Percentiles rank a stretch among this genome's conserved stretches.
Conservation (phyloP, 1,139 yeast genomes). For the Yamadazyma atmosphaerica region DNA sequence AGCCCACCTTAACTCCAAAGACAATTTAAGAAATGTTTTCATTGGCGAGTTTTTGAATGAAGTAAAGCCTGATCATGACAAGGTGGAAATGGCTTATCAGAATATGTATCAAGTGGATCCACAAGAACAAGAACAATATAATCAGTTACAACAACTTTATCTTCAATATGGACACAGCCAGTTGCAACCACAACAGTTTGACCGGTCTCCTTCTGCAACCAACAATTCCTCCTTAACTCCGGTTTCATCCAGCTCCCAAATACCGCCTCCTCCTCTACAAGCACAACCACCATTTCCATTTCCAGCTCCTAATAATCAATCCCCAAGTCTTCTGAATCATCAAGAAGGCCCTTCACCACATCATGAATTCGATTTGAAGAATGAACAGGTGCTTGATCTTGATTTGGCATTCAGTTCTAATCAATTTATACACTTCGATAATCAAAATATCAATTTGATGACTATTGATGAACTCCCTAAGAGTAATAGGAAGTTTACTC, state of each 20-base stretch:
- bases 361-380: neutral
- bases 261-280: conserved; percentile 1
- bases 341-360: too few relatives aligned
- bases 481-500: neutral
- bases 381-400: conserved; percentile 12
- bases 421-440: conserved; percentile 13
- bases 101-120: conserved; percentile 1
- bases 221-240: neutral
- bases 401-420: conserved; percentile 11
- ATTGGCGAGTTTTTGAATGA: conserved; percentile 11
- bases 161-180: conserved; percentile 1
- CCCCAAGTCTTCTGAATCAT: too few relatives aligned
- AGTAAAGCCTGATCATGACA: neutral
- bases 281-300: conserved; percentile 1
- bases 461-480: conserved; percentile 6
- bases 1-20: conserved; percentile 18
- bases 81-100: conserved; percentile 1
- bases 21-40: conserved; percentile 20
- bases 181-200: conserved; percentile 1
- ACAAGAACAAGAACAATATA: conserved; percentile 3
- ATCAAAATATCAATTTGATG: conserved; percentile 7
- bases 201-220: neutral
- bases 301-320: neutral
- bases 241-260: neutral
- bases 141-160: conserved; percentile 1